Base-by-base conservation (phyloP, 2,329 filamentous ascomycete genomes). In the Clarireedia sp. region DNA sequence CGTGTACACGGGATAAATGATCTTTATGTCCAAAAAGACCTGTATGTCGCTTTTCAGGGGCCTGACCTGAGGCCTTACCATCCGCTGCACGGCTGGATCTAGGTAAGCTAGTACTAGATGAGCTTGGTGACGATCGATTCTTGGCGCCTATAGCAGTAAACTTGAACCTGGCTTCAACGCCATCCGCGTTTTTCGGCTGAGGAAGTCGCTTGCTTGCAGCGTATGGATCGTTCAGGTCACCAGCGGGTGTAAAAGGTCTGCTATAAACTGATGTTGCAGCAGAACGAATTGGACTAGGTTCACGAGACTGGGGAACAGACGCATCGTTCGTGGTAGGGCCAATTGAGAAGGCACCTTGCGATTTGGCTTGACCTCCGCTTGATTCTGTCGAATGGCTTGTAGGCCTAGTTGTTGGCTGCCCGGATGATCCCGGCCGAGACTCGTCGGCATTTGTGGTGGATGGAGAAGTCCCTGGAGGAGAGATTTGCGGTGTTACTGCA, bases 161-260 rank as follows among this genome's bases (percentile, higher is more conserved):
- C 54, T 95, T 84, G 63, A 95, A 96, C 61, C 90, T 81, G 6
- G 86, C 80, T 64, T 96, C 90, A 45, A 95, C 78, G 33, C 82
- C 77, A 47, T 81, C 79, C 3, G 84, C 73, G 60, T 85, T 82
- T 60, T 80, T 82, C 24, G 78, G 75, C 62, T 86, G 89, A 1
- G 86, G 84, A 2, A 83, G 81, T 51, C 90, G 84, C 64, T 86
- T 90, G 63, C 82, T 85, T 59, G 89, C 87, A n/a, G 89, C 85
- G 66, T 95, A 95, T 1, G 90, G 90, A 64, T 96, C 90, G 67
- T 95, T 87, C 50, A 76, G 78, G 57, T 95, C 90, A 24, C 87
- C 89, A 17, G 82, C 79, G 3, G 90, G 90, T 2, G 89, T 91
- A 60, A 89, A 86, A 0, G 89, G 86, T 58, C 88, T 82, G 24